These are phyloP conservation scores for Boechera divaricarpa DNA, from an alignment of 345 rosid genomes.

Conservation along the genomic window DNA sequence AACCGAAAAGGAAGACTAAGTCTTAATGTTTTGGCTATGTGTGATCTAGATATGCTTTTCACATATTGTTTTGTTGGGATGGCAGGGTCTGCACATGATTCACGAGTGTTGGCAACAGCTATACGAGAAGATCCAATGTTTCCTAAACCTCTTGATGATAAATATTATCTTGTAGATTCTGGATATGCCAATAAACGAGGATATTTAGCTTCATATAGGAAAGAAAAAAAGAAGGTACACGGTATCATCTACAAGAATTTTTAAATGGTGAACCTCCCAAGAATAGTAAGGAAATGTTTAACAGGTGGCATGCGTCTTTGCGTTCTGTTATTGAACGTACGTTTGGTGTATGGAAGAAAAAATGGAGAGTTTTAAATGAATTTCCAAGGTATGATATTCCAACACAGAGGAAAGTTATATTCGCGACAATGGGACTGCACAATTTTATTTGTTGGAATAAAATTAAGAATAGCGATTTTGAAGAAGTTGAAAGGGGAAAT, in stretches of 20 bases:
- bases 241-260: constrained; percentile 18
- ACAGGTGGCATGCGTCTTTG: neutral
- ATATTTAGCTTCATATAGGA: constrained; percentile 13
- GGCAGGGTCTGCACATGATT: neutral
- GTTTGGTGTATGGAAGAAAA: neutral
- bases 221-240: neutral
- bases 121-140: constrained; percentile 8
- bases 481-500: neutral
- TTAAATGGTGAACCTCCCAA: neutral
- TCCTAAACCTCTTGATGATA: neutral
- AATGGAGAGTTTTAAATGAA: constrained; percentile 14
- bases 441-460: neutral
- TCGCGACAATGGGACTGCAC: constrained; percentile 1
- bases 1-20: neutral
- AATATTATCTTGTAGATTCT: constrained; percentile 5
- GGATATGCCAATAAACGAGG: neutral
- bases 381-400: constrained; percentile 5
- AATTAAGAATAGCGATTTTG: neutral
- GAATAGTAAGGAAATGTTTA: constrained; percentile 5
- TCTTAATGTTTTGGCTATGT: constrained; percentile 3
- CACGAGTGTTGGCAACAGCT: neutral
- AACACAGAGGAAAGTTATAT: neutral
- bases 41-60: constrained; percentile 13
- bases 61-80: constrained; percentile 17
- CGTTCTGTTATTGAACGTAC: neutral